phyloP scores from a whole-genome alignment of 805 yeast species.

The Barnettozyma californica region DNA sequence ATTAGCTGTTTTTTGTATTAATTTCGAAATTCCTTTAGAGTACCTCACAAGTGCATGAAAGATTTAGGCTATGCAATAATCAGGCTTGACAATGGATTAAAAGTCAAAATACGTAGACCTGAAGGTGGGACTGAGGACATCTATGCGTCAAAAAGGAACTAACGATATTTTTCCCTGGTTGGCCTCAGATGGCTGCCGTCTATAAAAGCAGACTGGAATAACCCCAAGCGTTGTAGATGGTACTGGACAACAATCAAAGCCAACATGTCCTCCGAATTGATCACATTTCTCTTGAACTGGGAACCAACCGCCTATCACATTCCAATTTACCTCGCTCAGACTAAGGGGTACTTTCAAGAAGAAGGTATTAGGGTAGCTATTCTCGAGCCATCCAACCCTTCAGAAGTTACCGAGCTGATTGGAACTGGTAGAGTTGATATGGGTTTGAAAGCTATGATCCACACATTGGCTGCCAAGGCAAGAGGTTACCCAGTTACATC shows the following conservation, averaged over 20 bases:
- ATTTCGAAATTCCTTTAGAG: neutral
- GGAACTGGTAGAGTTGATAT: conserved; percentile 54
- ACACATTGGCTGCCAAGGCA: conserved; percentile 54
- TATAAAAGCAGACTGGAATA: neutral
- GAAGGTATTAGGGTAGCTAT: conserved; percentile 47
- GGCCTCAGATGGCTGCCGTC: neutral
- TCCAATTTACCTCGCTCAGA: conserved; percentile 45
- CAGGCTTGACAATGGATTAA: neutral
- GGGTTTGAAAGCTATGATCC: conserved; percentile 59
- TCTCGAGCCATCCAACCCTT: conserved; percentile 51
- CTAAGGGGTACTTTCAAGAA: conserved; percentile 45
- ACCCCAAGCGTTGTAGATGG: neutral
- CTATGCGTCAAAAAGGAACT: neutral
- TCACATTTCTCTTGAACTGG: neutral
- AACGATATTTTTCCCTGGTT: neutral
- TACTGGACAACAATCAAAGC: too few species aligned
- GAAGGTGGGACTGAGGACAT: neutral
- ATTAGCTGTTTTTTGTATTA: neutral
- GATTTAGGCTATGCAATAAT: neutral
- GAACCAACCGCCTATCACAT: conserved; percentile 38
- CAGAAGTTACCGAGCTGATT: conserved; percentile 52
- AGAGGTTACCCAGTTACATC: conserved; percentile 54
- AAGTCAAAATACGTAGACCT: neutral
- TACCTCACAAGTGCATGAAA: neutral
- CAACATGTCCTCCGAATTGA: neutral